Evolutionary conservation across 2,329 filamentous ascomycete species (phyloP).

Genomic region (Elsinoe arachidis): DNA sequence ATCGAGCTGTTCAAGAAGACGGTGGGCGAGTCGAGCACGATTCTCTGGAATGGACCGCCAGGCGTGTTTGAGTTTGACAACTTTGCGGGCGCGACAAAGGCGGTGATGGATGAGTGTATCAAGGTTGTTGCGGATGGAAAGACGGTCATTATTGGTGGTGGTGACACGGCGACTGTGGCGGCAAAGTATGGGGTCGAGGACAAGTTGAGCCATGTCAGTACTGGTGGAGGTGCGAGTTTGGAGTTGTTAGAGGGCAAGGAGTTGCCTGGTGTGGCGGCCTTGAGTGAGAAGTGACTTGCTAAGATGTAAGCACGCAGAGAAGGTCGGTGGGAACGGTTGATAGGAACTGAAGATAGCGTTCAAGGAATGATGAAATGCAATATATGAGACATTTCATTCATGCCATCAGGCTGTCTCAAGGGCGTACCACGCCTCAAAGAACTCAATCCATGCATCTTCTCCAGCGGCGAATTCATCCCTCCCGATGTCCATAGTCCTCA

Average conservation of each 20-base stretch:
- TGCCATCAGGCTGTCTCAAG: no score
- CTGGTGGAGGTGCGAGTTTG: constrained; percentile 87
- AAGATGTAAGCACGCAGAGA: neutral
- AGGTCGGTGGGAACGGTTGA: neutral
- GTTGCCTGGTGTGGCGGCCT: constrained; percentile 81
- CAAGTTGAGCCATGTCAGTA: constrained; percentile 97
- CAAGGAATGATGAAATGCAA: neutral
- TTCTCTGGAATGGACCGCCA: constrained; percentile 96
- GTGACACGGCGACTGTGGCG: constrained; percentile 94
- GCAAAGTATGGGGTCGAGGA: constrained; percentile 95
- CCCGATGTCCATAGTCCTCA: no score
- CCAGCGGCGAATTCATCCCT: no score
- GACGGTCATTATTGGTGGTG: constrained; percentile 97
- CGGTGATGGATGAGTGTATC: constrained; percentile 81
- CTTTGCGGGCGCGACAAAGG: constrained; percentile 88
- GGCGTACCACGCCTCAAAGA: no score
- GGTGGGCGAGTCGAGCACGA: constrained; percentile 83
- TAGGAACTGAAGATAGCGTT: neutral
- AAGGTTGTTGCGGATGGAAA: constrained; percentile 71
- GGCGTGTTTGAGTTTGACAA: constrained; percentile 97
- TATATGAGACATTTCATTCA: neutral
- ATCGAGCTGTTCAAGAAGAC: constrained; percentile 80
- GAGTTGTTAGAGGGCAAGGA: constrained; percentile 98
- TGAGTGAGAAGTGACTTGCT: constrained; percentile 32
- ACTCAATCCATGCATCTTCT: no score